A percentile compares a stretch with the other conserved stretches of the same genome.
phyloP scores from a whole-genome alignment of 2,329 filamentous ascomycete species.

The Monosporascus sp. region DNA sequence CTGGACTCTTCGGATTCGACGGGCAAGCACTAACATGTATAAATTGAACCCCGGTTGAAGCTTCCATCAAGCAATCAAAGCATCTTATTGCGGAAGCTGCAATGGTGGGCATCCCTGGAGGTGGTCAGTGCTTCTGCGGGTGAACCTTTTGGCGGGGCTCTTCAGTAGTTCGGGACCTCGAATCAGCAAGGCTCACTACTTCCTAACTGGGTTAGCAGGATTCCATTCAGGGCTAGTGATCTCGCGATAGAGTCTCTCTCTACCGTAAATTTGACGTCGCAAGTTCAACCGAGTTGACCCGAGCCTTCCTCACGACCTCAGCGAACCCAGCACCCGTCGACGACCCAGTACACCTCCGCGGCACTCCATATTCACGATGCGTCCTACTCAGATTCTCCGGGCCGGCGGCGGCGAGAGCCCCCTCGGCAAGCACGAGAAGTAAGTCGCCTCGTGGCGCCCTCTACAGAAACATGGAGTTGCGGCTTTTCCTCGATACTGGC shows the following conservation, averaged over 20 bases:
- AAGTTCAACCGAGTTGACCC: conserved; percentile 15
- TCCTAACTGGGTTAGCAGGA: background rate
- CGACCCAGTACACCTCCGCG: conserved; percentile 21
- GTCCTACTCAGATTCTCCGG: conserved; percentile 40
- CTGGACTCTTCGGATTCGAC: too few species aligned
- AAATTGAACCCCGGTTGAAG: background rate
- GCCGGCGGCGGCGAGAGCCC: conserved; percentile 35
- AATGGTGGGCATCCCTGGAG: conserved; percentile 1
- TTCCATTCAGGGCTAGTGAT: background rate
- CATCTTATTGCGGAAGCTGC: background rate
- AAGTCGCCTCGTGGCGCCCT: conserved; percentile 20
- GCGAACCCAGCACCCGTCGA: conserved; percentile 10
- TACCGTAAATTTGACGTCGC: conserved; percentile 28
- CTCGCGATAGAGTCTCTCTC: conserved; percentile 1
- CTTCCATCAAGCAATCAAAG: background rate
- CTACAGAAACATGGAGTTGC: conserved; percentile 12
- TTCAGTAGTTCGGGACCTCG: background rate
- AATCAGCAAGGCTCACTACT: background rate
- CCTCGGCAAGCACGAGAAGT: conserved; percentile 41
- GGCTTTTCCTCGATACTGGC: conserved; percentile 24
- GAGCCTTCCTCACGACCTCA: conserved; percentile 17
- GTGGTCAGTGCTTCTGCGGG: background rate
- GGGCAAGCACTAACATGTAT: background rate
- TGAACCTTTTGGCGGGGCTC: conserved; percentile 10
- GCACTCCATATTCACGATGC: conserved; percentile 33